These are phyloP conservation scores for Nadsonia commutata DNA, from an alignment of 1,139 yeast genomes.

Conservation along the genomic window DNA sequence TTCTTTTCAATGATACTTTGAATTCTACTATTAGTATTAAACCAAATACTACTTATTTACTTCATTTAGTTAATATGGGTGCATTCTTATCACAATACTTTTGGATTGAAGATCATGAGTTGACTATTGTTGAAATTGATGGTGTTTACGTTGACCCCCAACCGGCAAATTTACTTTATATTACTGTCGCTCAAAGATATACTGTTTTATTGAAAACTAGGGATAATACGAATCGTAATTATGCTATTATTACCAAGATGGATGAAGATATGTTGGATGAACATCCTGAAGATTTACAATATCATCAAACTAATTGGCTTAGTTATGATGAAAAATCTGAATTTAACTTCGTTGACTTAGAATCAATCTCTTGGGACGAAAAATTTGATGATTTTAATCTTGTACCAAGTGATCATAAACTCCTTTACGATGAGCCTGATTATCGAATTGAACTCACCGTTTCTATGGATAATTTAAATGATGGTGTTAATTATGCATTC, in stretches of 20 bases:
- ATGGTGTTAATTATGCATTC: conserved; percentile 82
- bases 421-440: conserved; percentile 51
- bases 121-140: conserved; percentile 72
- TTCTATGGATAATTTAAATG: conserved; percentile 58
- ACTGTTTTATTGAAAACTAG: conserved; percentile 59
- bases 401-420: conserved; percentile 38
- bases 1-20: conserved; percentile 63
- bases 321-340: conserved; percentile 32
- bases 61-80: conserved; percentile 69
- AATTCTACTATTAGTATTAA: conserved; percentile 55
- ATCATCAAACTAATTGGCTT: conserved; percentile 61
- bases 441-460: conserved; percentile 49
- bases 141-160: conserved; percentile 60
- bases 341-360: not conserved
- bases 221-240: conserved; percentile 42
- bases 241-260: conserved; percentile 59
- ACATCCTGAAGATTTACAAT: conserved; percentile 43
- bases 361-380: not conserved
- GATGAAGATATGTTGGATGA: conserved; percentile 72
- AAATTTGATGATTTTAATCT: conserved; percentile 43
- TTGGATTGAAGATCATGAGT: conserved; percentile 68
- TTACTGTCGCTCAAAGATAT: conserved; percentile 69
- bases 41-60: conserved; percentile 65
- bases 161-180: conserved; percentile 42
- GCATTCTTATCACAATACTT: conserved; percentile 79